These are phyloP conservation scores for Casuarina cunninghamiana DNA, from an alignment of 306 rosid species.

Conservation along the genomic window DNA sequence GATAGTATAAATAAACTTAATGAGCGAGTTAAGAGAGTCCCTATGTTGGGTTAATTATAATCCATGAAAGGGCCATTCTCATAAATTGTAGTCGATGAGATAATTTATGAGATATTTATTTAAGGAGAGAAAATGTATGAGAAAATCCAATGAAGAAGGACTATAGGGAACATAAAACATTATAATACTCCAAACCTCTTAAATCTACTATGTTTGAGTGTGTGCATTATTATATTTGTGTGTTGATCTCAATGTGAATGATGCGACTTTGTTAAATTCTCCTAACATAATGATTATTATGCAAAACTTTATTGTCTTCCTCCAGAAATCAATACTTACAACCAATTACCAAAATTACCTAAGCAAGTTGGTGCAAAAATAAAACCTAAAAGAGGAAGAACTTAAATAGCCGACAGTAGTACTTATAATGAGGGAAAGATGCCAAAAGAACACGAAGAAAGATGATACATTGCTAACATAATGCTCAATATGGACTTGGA, in stretches of 20 bases:
- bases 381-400: not conserved
- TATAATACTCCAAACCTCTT: too few relatives aligned
- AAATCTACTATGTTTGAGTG: fast-evolving
- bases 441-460: not conserved
- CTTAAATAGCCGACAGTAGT: not conserved
- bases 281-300: not conserved
- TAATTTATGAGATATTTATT: fast-evolving
- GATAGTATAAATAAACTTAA: too few relatives aligned
- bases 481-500: not conserved
- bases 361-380: not conserved
- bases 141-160: too few relatives aligned
- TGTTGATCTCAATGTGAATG: too few relatives aligned
- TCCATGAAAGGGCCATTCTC: too few relatives aligned
- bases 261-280: too few relatives aligned
- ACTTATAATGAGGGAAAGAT: not conserved
- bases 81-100: too few relatives aligned
- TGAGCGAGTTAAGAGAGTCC: too few relatives aligned
- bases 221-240: too few relatives aligned
- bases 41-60: too few relatives aligned
- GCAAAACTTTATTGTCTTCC: not conserved
- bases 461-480: not conserved
- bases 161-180: too few relatives aligned
- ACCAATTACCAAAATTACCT: not conserved
- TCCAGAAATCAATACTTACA: not conserved
- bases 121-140: too few relatives aligned